Evolutionary conservation across 2,329 filamentous ascomycete genomes (phyloP), one percentile per base, ranked within the genome.

Genomic region (Exophiala dermatitidis): DNA sequence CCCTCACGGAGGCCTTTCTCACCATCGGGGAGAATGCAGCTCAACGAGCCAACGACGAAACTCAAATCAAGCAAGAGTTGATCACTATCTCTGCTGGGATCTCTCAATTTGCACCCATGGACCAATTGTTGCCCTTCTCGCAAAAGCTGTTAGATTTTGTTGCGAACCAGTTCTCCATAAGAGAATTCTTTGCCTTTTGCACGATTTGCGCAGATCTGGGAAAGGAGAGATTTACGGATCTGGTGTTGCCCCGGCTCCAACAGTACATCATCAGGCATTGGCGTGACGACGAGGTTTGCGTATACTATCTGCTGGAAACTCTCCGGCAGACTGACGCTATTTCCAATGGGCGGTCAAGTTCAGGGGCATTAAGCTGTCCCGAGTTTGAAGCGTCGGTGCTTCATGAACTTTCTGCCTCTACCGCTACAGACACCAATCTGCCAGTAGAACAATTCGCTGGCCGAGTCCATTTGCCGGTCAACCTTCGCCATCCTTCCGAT

Each of bases 111-210:
- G 85, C 89, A 4, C 83, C 90, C 1, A 83, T 95, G 66, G 88
- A 95, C 62, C 79, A 84, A 4, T 72, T 94, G 34, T 83, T 95
- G 40, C 81, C 87, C 1, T 78, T 81, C 36, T 78, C 90, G 52
- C 78, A 80, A 10, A 70, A 80, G 2, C 76, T 95, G 43, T 79
- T 81, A 66, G 81, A 84, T 33, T 72, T 74, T 2, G 72, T 95
- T 45, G 82, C 80, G 2, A 78, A 79, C 48, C 81, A 85, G 42
- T 77, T 78, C 1, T 77, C 90, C 63, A 80, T 84, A 64, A 71
- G 71, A 48, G 85, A 84, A 74, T 97, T 95, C 67, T 78, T 97
- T 41, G 79, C 83, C 0, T 95, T 97, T 68, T 96, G 89, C 69
- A 84, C 85, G 9, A 84, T 88, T 48, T 84, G 93, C 61, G 84